phyloP scores from a whole-genome alignment of 805 yeast species.

The Candida khao-thaluensis region DNA sequence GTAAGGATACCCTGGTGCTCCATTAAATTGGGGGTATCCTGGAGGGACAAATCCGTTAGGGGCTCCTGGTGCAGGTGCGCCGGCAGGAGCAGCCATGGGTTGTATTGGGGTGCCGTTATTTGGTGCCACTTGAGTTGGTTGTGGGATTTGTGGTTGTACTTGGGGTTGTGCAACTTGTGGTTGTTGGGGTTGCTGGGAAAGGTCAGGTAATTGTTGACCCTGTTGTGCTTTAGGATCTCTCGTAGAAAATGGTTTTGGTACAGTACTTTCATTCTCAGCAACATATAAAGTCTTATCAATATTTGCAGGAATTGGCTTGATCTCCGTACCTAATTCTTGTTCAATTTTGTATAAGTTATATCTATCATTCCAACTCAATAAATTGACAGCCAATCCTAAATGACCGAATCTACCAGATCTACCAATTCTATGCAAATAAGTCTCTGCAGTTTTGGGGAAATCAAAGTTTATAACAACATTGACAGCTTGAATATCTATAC shows the following conservation, averaged over 20 bases:
- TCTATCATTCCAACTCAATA: conserved; percentile 96
- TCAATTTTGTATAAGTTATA: conserved; percentile 91
- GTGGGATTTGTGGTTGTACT: conserved; percentile 13
- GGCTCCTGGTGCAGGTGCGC: not conserved
- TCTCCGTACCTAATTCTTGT: conserved; percentile 96
- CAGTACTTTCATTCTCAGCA: conserved; percentile 68
- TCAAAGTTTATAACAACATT: conserved; percentile 97
- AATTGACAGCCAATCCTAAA: conserved; percentile 93
- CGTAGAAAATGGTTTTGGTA: conserved; percentile 88
- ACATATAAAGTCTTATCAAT: conserved; percentile 90
- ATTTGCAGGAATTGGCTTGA: conserved; percentile 92
- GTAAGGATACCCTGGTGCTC: conserved; percentile 8
- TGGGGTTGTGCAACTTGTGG: too few species aligned
- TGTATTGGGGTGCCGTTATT: not conserved
- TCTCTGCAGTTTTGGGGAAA: conserved; percentile 97
- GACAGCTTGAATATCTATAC: conserved; percentile 98
- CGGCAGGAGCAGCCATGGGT: too few species aligned
- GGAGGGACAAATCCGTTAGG: not conserved
- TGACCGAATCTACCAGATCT: conserved; percentile 99
- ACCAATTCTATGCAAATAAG: conserved; percentile 97
- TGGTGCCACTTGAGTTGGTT: conserved; percentile 4
- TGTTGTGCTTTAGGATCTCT: conserved; percentile 56
- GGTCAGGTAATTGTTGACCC: conserved; percentile 16
- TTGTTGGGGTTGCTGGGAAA: too few species aligned
- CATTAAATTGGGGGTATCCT: conserved; percentile 14